A percentile compares a stretch with the other conserved stretches of the same genome.
Evolutionary conservation across 495 filamentous ascomycete genomes (phyloP).

Genomic region (Cercophora samala): DNA sequence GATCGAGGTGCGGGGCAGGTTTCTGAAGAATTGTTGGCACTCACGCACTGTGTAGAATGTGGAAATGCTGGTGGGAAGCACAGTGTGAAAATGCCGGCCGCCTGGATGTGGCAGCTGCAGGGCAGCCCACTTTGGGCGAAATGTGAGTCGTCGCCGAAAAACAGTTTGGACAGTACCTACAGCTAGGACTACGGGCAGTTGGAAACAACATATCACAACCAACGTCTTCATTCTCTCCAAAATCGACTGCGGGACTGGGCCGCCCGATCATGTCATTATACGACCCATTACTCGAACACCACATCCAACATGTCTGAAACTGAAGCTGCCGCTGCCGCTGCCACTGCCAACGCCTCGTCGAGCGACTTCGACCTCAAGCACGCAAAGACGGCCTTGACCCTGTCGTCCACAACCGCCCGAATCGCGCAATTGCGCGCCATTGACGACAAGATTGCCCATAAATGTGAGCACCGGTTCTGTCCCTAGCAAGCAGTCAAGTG

Average conservation of each 20-base stretch:
- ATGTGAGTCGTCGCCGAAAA: constrained; percentile 17
- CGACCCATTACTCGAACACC: constrained; percentile 31
- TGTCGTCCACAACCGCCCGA: constrained; percentile 48
- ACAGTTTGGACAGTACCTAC: neutral
- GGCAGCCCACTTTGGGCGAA: constrained; percentile 12
- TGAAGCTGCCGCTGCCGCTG: constrained; percentile 30
- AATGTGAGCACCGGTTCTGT: constrained; percentile 35
- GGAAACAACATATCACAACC: neutral
- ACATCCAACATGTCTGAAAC: constrained; percentile 46
- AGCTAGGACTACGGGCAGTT: no score
- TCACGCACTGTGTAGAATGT: neutral
- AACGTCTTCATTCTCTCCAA: neutral
- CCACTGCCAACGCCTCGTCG: constrained; percentile 28
- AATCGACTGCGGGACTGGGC: constrained; percentile 13
- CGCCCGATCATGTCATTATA: constrained; percentile 32
- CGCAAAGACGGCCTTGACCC: constrained; percentile 41
- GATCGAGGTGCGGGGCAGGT: neutral
- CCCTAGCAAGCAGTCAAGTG: neutral
- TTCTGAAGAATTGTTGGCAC: neutral
- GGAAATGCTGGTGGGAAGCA: neutral
- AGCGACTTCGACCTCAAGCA: constrained; percentile 38
- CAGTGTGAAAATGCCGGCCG: constrained; percentile 12
- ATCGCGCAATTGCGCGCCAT: constrained; percentile 43
- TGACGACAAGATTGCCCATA: constrained; percentile 46
- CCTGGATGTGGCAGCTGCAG: neutral